Conservation (phyloP, 192 early-diverging fungal species). For the Allomyces macrogynus region DNA sequence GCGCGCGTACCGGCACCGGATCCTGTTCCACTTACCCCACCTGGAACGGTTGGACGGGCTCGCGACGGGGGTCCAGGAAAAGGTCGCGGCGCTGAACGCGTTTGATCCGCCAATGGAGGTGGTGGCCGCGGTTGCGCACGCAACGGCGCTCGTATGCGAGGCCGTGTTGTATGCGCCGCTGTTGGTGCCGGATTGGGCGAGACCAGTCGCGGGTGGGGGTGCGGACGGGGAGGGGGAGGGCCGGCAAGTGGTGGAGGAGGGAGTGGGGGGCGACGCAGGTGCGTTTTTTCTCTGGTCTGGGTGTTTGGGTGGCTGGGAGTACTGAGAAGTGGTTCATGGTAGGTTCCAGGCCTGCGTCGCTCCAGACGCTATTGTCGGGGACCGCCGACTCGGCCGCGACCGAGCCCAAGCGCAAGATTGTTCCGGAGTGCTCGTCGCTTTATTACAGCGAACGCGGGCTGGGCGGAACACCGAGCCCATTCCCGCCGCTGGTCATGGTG, state of each 20-base stretch:
- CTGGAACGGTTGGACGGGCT: constrained; percentile 19
- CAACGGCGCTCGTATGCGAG: constrained; percentile 12
- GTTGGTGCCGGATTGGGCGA: constrained; percentile 14
- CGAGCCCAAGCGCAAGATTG: no score
- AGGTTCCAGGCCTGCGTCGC: no score
- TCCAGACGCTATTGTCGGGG: no score
- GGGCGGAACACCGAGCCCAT: constrained; percentile 8
- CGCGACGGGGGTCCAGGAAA: constrained; percentile 26
- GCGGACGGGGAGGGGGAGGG: no score
- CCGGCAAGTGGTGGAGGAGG: no score
- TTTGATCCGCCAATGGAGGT: constrained; percentile 24
- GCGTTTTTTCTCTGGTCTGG: no score
- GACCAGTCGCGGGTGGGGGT: no score
- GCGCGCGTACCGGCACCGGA: constrained; percentile 8
- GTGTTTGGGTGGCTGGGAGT: no score
- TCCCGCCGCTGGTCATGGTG: constrained; percentile 27
- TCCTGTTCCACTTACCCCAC: constrained; percentile 17
- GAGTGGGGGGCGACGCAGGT: no score
- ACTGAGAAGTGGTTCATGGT: no score
- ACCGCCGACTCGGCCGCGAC: no score
- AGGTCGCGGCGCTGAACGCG: constrained; percentile 24
- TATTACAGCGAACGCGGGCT: not conserved
- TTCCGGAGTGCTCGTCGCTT: not conserved
- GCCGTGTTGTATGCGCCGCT: constrained; percentile 16
- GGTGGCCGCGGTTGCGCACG: constrained; percentile 23